Conservation (phyloP, 1,284 basidiomycete species). For the Sporisorium reilianum region DNA sequence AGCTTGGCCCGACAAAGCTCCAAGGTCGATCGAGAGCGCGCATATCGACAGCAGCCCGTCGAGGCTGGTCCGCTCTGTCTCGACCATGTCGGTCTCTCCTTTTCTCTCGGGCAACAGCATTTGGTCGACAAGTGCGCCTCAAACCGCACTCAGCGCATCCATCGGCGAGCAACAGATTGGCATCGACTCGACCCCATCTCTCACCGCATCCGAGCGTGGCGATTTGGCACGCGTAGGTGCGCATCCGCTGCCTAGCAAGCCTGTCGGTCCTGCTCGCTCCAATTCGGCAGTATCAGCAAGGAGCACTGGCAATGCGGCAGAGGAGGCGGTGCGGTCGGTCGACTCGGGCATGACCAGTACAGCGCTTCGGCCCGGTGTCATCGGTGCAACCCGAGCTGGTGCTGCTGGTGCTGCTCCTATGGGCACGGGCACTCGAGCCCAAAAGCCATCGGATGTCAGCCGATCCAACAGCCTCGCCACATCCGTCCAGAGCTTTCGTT, state of each 20-base stretch:
- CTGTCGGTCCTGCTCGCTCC: conserved; percentile 27
- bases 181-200: conserved; percentile 4
- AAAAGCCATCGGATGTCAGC: conserved; percentile 21
- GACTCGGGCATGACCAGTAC: conserved; percentile 28
- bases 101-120: conserved; percentile 49
- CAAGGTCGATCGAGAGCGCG: background rate
- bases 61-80: conserved; percentile 5
- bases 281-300: conserved; percentile 28
- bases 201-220: conserved; percentile 15
- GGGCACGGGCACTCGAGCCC: background rate
- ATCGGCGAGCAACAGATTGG: conserved; percentile 3
- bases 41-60: background rate
- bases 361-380: conserved; percentile 25
- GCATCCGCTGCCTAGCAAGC: conserved; percentile 46
- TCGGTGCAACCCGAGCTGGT: conserved; percentile 21
- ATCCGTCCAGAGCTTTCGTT: conserved; percentile 38
- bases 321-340: conserved; percentile 30
- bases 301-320: conserved; percentile 18
- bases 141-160: conserved; percentile 9
- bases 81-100: conserved; percentile 43
- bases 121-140: conserved; percentile 35
- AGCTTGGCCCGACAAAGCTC: background rate
- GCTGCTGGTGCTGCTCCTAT: background rate
- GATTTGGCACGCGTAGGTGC: conserved; percentile 27
- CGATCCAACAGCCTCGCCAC: conserved; percentile 51